A percentile compares a stretch with the other conserved stretches of the same genome.
Evolutionary conservation across 257 asterid genomes (phyloP).

Genomic region (Craterostigma plantagineum): DNA sequence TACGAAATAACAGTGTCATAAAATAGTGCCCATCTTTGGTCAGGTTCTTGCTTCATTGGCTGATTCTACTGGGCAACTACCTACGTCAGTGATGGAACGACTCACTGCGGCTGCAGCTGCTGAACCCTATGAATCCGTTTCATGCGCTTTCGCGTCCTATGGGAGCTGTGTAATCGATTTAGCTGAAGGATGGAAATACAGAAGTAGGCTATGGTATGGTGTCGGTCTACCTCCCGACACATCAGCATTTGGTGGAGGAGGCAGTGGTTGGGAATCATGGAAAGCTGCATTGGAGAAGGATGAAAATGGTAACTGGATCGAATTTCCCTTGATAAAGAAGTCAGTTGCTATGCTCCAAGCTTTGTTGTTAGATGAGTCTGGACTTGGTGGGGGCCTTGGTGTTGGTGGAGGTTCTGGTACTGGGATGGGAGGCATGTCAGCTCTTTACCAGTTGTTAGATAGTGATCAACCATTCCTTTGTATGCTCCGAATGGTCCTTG

Average conservation of each 20-base stretch:
- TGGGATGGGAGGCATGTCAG: conserved; percentile 98
- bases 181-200: conserved; percentile 92
- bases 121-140: conserved; percentile 91
- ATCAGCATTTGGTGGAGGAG: conserved; percentile 70
- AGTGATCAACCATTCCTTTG: conserved; percentile 97
- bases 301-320: conserved; percentile 75
- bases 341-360: conserved; percentile 95
- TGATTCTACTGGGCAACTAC: conserved; percentile 72
- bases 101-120: conserved; percentile 92
- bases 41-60: conserved; percentile 93
- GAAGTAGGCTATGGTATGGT: conserved; percentile 93
- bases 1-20: conserved; percentile 8
- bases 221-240: conserved; percentile 51
- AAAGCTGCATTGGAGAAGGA: conserved; percentile 75
- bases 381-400: conserved; percentile 96
- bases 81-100: conserved; percentile 77
- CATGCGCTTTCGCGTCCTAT: conserved; percentile 82
- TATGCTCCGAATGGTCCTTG: conserved; percentile 97
- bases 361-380: conserved; percentile 81
- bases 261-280: conserved; percentile 98
- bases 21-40: not conserved
- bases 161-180: conserved; percentile 79
- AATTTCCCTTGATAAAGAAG: conserved; percentile 77
- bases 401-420: conserved; percentile 99
- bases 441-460: conserved; percentile 85